Base-by-base conservation (phyloP, 2,329 filamentous ascomycete genomes). In the Aureobasidium sp. region DNA sequence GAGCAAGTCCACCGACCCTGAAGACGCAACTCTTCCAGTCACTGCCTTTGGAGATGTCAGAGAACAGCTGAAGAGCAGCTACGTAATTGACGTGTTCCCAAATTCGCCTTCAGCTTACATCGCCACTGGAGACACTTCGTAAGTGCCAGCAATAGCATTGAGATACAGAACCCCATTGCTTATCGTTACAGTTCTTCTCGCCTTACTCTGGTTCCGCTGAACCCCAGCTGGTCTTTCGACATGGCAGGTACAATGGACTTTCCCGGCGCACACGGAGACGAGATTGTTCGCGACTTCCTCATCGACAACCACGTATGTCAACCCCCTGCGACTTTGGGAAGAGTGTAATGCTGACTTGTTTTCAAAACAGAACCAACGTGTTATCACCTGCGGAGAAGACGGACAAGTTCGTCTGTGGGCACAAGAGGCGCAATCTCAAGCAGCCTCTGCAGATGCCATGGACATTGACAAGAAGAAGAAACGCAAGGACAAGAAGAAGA, bases 41-140 rank as follows among this genome's bases (percentile, higher is more conserved):
- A 81, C 84, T 1, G 42, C 44, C 1, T 87, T 90, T 69, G 89
- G 89, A 2, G 89, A 94, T 70, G 78, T 91, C 70, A 79, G 90
- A 34, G 76, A 80, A 64, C 75, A 76, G n/a, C 72, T 92, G 6
- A 81, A 78, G 3, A 90, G 87, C 66, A 88, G 89, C 77, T 94
- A 94, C 72, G 81, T 91, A 1, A 85, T 87, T 20, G 85, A 87
- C 68, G 79, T 92, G 42, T 74, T 83, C 48, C 80, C 88, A 75
- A 72, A 81, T 27, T 83, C 84, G 0, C 31, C 44, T 22, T 39
- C 53, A 27, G 64, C 62, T 17, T 63, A 64, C 49, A 49, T 65
- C 15, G 65, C 61, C 39, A 53, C 62, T 20, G 65, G 65, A 37
- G 57, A 66, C 41, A 57, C 63, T 15, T 37, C 39, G 65, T 65